Percentiles rank a stretch among this genome's conserved stretches.
Conservation (phyloP, 306 rosid species). For the Elaeagnus macrophylla region DNA sequence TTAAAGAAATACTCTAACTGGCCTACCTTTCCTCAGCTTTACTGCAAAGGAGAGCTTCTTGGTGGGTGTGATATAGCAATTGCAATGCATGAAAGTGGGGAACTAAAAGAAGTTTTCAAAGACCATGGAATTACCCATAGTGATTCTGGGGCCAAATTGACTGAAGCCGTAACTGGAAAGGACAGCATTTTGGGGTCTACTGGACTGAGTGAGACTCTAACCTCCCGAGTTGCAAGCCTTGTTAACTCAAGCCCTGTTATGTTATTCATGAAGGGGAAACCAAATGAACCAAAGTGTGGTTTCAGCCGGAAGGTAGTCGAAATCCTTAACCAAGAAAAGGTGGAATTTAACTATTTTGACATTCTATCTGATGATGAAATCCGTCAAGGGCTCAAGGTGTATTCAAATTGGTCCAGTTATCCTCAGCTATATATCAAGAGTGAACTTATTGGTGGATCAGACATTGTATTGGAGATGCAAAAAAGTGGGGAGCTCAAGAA, state of each 20-base stretch:
- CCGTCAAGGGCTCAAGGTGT: constrained; percentile 85
- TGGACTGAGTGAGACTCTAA: constrained; percentile 48
- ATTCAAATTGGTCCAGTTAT: constrained; percentile 94
- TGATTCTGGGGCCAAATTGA: constrained; percentile 23
- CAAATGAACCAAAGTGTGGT: constrained; percentile 85
- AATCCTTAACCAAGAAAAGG: constrained; percentile 74
- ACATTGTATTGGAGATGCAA: constrained; percentile 89
- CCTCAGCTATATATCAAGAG: constrained; percentile 77
- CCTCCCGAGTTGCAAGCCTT: constrained; percentile 51
- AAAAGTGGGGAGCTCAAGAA: constrained; percentile 78
- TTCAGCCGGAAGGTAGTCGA: constrained; percentile 88
- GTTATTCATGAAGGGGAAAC: constrained; percentile 88
- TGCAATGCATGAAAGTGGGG: constrained; percentile 92
- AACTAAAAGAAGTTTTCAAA: constrained; percentile 59
- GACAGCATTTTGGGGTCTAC: constrained; percentile 54
- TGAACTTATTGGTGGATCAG: constrained; percentile 88
- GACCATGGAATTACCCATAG: constrained; percentile 52
- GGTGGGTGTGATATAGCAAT: constrained; percentile 87
- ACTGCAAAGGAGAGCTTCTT: constrained; percentile 86
- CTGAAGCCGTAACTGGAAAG: constrained; percentile 38
- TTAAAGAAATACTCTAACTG: constrained; percentile 81
- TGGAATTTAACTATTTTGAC: constrained; percentile 62
- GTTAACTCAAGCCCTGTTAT: constrained; percentile 61
- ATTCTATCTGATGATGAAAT: constrained; percentile 77
- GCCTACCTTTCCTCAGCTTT: constrained; percentile 94